phyloP scores from a whole-genome alignment of 2,329 filamentous ascomycete species.

The Zarea fungicola region DNA sequence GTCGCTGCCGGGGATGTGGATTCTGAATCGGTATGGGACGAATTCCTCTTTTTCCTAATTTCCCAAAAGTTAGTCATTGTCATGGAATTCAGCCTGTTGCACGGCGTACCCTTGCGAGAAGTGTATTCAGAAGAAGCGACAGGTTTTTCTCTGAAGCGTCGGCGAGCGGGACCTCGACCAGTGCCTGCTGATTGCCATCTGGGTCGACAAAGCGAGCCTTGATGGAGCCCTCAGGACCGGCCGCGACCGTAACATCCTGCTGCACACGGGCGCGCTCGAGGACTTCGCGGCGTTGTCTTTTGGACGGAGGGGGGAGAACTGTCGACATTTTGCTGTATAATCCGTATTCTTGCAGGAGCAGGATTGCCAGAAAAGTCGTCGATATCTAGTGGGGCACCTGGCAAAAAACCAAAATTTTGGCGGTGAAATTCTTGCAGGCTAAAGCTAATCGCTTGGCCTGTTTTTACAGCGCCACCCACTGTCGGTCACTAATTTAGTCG shows the following conservation, averaged over 20 bases:
- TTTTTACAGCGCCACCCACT: constrained; percentile 9
- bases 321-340: constrained; percentile 62
- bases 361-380: neutral
- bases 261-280: constrained; percentile 68
- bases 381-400: constrained; percentile 23
- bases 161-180: constrained; percentile 69
- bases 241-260: constrained; percentile 65
- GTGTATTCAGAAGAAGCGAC: constrained; percentile 77
- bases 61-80: neutral
- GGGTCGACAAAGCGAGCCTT: constrained; percentile 86
- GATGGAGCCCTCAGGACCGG: constrained; percentile 67
- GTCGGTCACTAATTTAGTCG: too few species aligned
- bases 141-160: constrained; percentile 87
- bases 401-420: constrained; percentile 28
- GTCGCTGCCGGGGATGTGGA: constrained; percentile 50
- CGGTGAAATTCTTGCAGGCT: constrained; percentile 20
- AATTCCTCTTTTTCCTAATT: constrained; percentile 55
- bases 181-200: constrained; percentile 64
- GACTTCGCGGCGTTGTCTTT: constrained; percentile 74
- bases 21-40: constrained; percentile 56
- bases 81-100: accelerated
- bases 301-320: constrained; percentile 75
- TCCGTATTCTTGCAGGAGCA: neutral
- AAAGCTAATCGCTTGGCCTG: too few species aligned
- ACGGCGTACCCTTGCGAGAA: constrained; percentile 64